Percentiles rank a stretch among this genome's conserved stretches.
These are phyloP conservation scores for Tilletia indica DNA, from an alignment of 1,284 basidiomycete species.

Conservation along the genomic window DNA sequence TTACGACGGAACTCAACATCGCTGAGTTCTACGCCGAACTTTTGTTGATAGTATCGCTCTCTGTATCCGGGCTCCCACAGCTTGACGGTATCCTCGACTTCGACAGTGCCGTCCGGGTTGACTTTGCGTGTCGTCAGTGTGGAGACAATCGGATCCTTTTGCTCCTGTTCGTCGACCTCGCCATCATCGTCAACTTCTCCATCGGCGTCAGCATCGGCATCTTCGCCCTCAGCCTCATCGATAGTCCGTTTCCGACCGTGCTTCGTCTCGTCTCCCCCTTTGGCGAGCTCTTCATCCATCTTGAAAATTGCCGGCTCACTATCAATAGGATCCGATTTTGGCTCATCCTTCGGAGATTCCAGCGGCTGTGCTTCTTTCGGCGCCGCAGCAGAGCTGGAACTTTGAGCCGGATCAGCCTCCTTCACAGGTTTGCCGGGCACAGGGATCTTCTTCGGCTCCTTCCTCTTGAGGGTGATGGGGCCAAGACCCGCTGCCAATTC, in stretches of 20 bases:
- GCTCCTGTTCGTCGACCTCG: conserved; percentile 27
- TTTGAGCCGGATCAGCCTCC: conserved; percentile 8
- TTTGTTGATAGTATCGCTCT: conserved; percentile 90
- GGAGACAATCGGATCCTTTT: conserved; percentile 33
- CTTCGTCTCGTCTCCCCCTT: conserved; percentile 23
- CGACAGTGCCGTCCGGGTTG: conserved; percentile 62
- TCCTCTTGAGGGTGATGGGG: conserved; percentile 13
- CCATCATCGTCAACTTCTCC: conserved; percentile 60
- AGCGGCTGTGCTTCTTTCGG: background rate
- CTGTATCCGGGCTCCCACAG: conserved; percentile 69
- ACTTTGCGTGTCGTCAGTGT: conserved; percentile 42
- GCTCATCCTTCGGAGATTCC: conserved; percentile 15
- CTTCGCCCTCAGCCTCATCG: conserved; percentile 23
- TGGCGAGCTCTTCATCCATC: conserved; percentile 24
- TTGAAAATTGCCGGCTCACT: conserved; percentile 24
- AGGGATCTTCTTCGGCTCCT: conserved; percentile 15
- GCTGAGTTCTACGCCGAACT: conserved; percentile 76
- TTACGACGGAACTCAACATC: conserved; percentile 73
- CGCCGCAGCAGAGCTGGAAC: background rate
- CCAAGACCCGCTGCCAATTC: conserved; percentile 66
- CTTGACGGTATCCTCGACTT: conserved; percentile 90
- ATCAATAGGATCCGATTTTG: conserved; percentile 4
- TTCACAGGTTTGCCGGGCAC: conserved; percentile 21
- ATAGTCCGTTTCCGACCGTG: conserved; percentile 15
- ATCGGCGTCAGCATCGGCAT: conserved; percentile 59